These are phyloP conservation scores for Salvia splendens DNA, from an alignment of 257 asterid genomes.

Conservation along the genomic window DNA sequence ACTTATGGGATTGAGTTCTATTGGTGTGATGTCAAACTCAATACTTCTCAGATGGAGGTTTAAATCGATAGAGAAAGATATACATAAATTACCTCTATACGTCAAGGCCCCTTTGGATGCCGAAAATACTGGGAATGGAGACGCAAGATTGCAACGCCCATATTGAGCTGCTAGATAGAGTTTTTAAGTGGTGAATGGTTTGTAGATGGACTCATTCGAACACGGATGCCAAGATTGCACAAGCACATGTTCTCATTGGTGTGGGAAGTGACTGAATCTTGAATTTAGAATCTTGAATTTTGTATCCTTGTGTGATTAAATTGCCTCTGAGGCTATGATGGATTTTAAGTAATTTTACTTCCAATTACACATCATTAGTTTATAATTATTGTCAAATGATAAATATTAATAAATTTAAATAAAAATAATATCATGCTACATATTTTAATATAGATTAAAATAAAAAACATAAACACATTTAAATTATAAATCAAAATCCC, in stretches of 20 bases:
- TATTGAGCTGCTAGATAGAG: slow-evolving; percentile 51
- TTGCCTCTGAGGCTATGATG: too few species aligned
- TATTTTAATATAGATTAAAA: too few species aligned
- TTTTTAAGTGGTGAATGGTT: slow-evolving; percentile 19
- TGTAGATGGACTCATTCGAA: neutral
- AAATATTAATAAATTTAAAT: too few species aligned
- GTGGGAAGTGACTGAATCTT: slow-evolving; percentile 1
- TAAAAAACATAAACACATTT: too few species aligned
- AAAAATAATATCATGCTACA: too few species aligned
- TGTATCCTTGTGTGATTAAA: too few species aligned
- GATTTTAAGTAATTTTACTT: too few species aligned
- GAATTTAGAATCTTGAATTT: too few species aligned
- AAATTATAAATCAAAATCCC: too few species aligned
- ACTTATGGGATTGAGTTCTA: slow-evolving; percentile 95
- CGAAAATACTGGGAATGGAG: slow-evolving; percentile 36
- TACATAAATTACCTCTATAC: slow-evolving; percentile 39
- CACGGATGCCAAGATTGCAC: neutral
- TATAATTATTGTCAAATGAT: too few species aligned
- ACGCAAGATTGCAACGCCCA: slow-evolving; percentile 45
- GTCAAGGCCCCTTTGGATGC: slow-evolving; percentile 43
- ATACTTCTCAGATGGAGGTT: slow-evolving; percentile 72
- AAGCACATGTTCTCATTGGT: neutral
- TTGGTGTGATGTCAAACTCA: slow-evolving; percentile 95
- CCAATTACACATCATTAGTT: too few species aligned
- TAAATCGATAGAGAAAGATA: slow-evolving; percentile 43